These are phyloP conservation scores for Apocynum venetum DNA, from an alignment of 257 asterid genomes.

Conservation along the genomic window DNA sequence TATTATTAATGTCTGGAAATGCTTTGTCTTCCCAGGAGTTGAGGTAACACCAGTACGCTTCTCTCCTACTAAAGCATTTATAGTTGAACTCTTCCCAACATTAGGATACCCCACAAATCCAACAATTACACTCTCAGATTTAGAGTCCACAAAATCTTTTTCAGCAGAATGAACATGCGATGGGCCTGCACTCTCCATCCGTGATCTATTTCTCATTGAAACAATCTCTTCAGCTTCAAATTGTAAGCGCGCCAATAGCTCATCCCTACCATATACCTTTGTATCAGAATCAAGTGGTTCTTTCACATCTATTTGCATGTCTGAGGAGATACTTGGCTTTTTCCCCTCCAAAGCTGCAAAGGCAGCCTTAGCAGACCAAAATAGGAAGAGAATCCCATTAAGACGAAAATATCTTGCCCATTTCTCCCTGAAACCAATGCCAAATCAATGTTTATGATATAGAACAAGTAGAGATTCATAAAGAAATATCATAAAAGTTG, in stretches of 20 bases:
- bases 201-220: slow-evolving; percentile 41
- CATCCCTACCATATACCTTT: slow-evolving; percentile 71
- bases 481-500: slow-evolving; percentile 11
- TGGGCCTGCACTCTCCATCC: slow-evolving; percentile 11
- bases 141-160: slow-evolving; percentile 18
- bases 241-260: slow-evolving; percentile 71
- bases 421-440: slow-evolving; percentile 50
- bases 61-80: slow-evolving; percentile 93
- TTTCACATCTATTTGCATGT: slow-evolving; percentile 27
- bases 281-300: slow-evolving; percentile 50
- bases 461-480: background rate
- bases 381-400: slow-evolving; percentile 74
- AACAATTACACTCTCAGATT: slow-evolving; percentile 49
- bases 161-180: slow-evolving; percentile 28
- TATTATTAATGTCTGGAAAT: slow-evolving; percentile 88
- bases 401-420: slow-evolving; percentile 80
- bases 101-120: slow-evolving; percentile 99
- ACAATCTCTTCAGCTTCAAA: slow-evolving; percentile 87
- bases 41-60: slow-evolving; percentile 96
- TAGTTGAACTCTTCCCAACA: slow-evolving; percentile 98
- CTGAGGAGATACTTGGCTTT: slow-evolving; percentile 23
- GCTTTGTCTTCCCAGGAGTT: slow-evolving; percentile 97
- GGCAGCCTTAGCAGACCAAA: slow-evolving; percentile 99
- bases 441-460: background rate
- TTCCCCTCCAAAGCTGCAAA: slow-evolving; percentile 70